Base-by-base conservation (phyloP, 352 stramenopile genomes). In the Pythium folliculosum region DNA sequence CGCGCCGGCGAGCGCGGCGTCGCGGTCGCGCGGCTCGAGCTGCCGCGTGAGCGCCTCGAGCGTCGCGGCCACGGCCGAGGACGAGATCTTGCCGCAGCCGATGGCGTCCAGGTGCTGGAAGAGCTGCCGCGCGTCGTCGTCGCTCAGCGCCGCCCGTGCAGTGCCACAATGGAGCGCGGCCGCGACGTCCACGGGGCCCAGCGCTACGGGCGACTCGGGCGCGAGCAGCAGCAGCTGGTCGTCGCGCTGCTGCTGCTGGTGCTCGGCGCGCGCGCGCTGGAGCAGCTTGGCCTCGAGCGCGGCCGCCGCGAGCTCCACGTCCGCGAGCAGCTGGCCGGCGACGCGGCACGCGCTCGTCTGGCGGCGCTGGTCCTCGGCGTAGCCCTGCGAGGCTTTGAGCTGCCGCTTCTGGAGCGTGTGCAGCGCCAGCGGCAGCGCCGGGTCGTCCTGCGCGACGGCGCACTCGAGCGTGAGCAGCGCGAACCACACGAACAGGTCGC, bases 401-500 rank as follows among this genome's bases (percentile, higher is more conserved):
- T 78, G 69, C 22, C 59, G 49, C 10, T 64, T 70, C 1, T 73
- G 73, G 63, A 67, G 58, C 40, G 48, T 72, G 16, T 73, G 64
- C 3, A 58, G 21, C 1, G 88, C 48, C 25, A 91, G 55, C 7
- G 81, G 72, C 37, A 80, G 88, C 32, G 37, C 56, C 0, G 63
- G 17, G 21, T 77, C 83, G 62, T 81, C 77, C 59, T 85, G 79
- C 0, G 78, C 75, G 43, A 91, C 56, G 1, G 57, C 75, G 10
- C 75, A 77, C 63, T 91, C 83, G 38, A 91, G 72, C 6, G 75
- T 69, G 3, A 91, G 60, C 43, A 89, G 58, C 12, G 74, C 65
- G 47, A 85, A 90, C 83, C 81, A 91, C 30, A 78, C 40, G 37
- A 87, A 88, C 0, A 76, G 63, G 27, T 91, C 80, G 25, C 58